Percentiles rank a stretch among this genome's conserved stretches.
Conservation (phyloP, 2,329 filamentous ascomycete species). For the Pseudodiploospora longispora region DNA sequence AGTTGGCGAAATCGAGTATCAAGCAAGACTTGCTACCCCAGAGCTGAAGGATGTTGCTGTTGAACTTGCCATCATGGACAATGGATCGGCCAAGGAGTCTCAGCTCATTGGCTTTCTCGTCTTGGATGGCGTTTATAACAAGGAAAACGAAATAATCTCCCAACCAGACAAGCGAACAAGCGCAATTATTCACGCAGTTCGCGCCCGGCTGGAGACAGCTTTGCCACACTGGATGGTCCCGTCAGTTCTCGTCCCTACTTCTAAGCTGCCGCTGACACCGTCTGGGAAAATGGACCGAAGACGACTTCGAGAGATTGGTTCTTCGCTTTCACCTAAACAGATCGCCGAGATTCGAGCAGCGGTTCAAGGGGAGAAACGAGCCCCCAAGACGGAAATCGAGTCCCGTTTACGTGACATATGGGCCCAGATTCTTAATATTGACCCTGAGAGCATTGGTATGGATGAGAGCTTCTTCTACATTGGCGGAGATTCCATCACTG, state of each 20-base stretch:
- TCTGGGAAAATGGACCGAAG: neutral
- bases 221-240: constrained; percentile 1
- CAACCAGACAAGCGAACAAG: no score
- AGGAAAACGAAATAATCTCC: neutral
- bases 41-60: neutral
- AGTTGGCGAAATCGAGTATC: constrained; percentile 17
- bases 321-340: neutral
- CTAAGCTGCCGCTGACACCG: neutral
- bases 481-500: constrained; percentile 36
- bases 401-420: constrained; percentile 13
- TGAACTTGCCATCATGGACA: neutral
- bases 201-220: neutral
- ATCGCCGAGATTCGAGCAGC: neutral
- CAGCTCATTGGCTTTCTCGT: neutral
- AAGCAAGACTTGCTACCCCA: neutral
- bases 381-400: constrained; percentile 1
- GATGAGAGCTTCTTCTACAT: constrained; percentile 31
- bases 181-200: no score
- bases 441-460: constrained; percentile 17
- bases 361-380: neutral
- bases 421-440: constrained; percentile 22
- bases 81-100: no score
- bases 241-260: neutral
- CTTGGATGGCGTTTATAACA: neutral
- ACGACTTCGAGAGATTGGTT: neutral